These are phyloP conservation scores for Trametes coccinea DNA, from an alignment of 768 basidiomycete species.

Conservation along the genomic window DNA sequence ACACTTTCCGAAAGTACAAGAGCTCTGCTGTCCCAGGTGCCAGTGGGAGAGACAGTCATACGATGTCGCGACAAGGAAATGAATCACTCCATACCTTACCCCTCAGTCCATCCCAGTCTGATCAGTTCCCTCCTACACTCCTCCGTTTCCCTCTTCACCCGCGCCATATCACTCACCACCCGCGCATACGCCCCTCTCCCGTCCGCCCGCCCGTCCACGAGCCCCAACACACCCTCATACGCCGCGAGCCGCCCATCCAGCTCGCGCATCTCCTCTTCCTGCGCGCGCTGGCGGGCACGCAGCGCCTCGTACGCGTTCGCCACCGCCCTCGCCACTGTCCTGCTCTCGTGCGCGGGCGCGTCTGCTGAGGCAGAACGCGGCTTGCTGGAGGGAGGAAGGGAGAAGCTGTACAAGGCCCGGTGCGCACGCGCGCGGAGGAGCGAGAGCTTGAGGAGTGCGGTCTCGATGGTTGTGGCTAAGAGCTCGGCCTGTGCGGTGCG, in stretches of 20 bases:
- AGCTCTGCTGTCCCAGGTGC: no score
- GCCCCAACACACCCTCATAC: slow-evolving; percentile 42
- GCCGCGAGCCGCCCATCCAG: slow-evolving; percentile 43
- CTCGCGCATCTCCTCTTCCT: slow-evolving; percentile 38
- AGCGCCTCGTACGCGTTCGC: slow-evolving; percentile 35
- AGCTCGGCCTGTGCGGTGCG: slow-evolving; percentile 42
- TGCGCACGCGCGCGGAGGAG: slow-evolving; percentile 44
- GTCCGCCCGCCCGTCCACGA: slow-evolving; percentile 40
- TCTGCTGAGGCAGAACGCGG: background rate
- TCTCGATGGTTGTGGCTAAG: slow-evolving; percentile 46
- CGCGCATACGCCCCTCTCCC: slow-evolving; percentile 42
- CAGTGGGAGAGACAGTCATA: no score
- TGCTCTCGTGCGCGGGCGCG: background rate
- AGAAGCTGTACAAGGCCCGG: slow-evolving; percentile 41
- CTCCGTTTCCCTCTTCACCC: slow-evolving; percentile 48
- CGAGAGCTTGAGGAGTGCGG: slow-evolving; percentile 48
- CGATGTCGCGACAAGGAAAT: no score
- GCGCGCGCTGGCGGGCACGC: slow-evolving; percentile 36
- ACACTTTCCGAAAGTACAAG: no score
- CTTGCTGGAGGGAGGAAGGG: slow-evolving; percentile 11
- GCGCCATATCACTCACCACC: slow-evolving; percentile 49
- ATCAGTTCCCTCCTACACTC: slow-evolving; percentile 51
- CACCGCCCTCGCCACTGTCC: slow-evolving; percentile 38
- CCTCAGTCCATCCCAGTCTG: slow-evolving; percentile 48
- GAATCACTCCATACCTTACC: background rate